Evolutionary conservation across 1,139 yeast genomes (phyloP).

Genomic region (Hyphopichia khmerensis): DNA sequence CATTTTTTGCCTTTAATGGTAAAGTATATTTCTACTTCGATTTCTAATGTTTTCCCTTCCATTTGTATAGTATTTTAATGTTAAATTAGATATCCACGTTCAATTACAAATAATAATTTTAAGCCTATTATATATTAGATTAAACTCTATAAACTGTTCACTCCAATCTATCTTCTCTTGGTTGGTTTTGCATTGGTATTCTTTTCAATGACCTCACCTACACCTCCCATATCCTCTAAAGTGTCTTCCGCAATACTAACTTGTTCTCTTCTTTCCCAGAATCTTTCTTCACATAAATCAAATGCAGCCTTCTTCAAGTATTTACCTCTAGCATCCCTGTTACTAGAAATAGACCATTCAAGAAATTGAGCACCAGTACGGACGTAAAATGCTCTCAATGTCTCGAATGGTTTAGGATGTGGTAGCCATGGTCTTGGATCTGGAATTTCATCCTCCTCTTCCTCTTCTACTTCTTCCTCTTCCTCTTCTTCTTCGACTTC

Average conservation of each 20-base stretch:
- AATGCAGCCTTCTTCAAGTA: constrained; percentile 86
- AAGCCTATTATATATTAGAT: neutral
- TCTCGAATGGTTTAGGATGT: constrained; percentile 94
- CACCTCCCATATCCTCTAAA: constrained; percentile 88
- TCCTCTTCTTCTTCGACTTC: constrained; percentile 57
- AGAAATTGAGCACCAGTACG: constrained; percentile 85
- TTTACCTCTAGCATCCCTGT: constrained; percentile 87
- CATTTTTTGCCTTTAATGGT: too few species aligned
- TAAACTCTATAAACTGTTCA: neutral
- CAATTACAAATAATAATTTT: neutral
- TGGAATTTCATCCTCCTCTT: constrained; percentile 70
- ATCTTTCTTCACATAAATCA: constrained; percentile 88
- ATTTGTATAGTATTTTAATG: neutral
- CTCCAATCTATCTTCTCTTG: constrained; percentile 37
- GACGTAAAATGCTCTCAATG: constrained; percentile 75
- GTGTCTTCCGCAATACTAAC: constrained; percentile 85
- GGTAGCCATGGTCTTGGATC: constrained; percentile 97
- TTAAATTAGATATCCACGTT: neutral
- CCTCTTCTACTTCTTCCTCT: constrained; percentile 61
- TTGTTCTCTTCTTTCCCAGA: constrained; percentile 99
- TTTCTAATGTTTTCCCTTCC: too few species aligned
- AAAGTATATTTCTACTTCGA: too few species aligned
- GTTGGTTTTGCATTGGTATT: constrained; percentile 48
- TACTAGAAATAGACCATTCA: constrained; percentile 89
- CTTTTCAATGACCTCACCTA: constrained; percentile 83